Conservation (phyloP, 1,284 basidiomycete genomes). For the Bjerkandera adusta region DNA sequence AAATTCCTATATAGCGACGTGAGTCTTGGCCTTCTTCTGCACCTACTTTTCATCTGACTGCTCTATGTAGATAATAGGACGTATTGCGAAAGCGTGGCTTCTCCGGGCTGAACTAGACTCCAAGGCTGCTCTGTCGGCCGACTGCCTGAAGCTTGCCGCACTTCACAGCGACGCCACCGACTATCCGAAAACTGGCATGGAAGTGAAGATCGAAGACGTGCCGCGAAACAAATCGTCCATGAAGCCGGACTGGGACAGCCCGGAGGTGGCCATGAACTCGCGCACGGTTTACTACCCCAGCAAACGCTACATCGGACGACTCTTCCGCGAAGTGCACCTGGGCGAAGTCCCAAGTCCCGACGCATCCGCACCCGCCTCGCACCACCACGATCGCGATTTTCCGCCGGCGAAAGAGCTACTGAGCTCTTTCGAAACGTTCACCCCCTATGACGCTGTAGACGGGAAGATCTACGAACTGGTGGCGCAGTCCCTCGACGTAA, state of each 20-base stretch:
- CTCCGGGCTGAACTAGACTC: too few species aligned
- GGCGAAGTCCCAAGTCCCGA: conserved; percentile 21
- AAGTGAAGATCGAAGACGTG: conserved; percentile 43
- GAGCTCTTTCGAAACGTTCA: background rate
- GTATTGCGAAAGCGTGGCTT: too few species aligned
- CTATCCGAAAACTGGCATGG: conserved; percentile 64
- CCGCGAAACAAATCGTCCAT: conserved; percentile 46
- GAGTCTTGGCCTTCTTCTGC: conserved; percentile 12
- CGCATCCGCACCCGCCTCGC: background rate
- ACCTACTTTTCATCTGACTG: too few species aligned
- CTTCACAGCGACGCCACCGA: conserved; percentile 64
- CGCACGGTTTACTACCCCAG: conserved; percentile 42
- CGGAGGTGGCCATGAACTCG: conserved; percentile 4
- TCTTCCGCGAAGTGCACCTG: conserved; percentile 51
- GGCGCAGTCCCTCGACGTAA: conserved; percentile 17
- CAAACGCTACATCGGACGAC: conserved; percentile 44
- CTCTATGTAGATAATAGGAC: too few species aligned
- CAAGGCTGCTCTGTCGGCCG: too few species aligned
- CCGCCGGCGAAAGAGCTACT: too few species aligned
- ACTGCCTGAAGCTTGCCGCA: conserved; percentile 59
- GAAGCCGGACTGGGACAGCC: conserved; percentile 63
- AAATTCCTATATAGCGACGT: conserved; percentile 78
- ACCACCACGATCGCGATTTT: background rate
- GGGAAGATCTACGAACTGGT: conserved; percentile 14
- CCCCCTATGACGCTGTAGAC: conserved; percentile 6